Conservation (phyloP, 768 basidiomycete genomes). For the Lepiota venenata region DNA sequence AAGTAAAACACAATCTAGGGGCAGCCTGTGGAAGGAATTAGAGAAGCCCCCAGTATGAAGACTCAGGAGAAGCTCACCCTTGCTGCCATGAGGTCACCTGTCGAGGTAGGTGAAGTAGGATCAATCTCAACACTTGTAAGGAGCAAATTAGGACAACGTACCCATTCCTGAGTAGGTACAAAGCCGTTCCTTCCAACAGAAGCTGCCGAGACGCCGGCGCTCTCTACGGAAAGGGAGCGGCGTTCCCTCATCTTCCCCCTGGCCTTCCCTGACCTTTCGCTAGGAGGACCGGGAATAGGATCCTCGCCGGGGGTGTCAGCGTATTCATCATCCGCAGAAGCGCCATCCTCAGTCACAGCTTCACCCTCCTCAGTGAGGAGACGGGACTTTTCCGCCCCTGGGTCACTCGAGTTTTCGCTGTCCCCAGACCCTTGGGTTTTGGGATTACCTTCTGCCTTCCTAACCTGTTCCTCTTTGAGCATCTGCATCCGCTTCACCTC, state of each 20-base stretch:
- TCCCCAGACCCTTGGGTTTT: constrained; percentile 38
- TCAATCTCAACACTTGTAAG: neutral
- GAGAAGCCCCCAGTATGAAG: constrained; percentile 12
- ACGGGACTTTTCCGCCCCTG: constrained; percentile 64
- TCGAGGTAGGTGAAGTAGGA: neutral
- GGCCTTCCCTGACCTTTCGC: constrained; percentile 73
- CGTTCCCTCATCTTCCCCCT: constrained; percentile 89
- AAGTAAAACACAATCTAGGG: constrained; percentile 84
- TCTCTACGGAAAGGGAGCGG: constrained; percentile 43
- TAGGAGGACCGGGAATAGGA: neutral
- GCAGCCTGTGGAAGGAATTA: constrained; percentile 50
- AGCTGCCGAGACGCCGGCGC: constrained; percentile 34
- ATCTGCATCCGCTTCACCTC: constrained; percentile 77
- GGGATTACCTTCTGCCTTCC: constrained; percentile 24
- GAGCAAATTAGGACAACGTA: constrained; percentile 29
- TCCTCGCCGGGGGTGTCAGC: constrained; percentile 7
- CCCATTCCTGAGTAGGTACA: constrained; percentile 97
- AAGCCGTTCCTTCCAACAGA: constrained; percentile 89
- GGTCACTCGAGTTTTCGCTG: constrained; percentile 31
- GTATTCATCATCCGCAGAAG: constrained; percentile 12
- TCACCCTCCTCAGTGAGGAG: constrained; percentile 50
- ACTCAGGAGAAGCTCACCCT: constrained; percentile 51
- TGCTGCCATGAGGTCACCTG: constrained; percentile 95
- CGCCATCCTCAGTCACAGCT: constrained; percentile 18
- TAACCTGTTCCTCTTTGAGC: constrained; percentile 66